Evolutionary conservation across 768 basidiomycete species (phyloP).

Genomic region (Russula olivacea): DNA sequence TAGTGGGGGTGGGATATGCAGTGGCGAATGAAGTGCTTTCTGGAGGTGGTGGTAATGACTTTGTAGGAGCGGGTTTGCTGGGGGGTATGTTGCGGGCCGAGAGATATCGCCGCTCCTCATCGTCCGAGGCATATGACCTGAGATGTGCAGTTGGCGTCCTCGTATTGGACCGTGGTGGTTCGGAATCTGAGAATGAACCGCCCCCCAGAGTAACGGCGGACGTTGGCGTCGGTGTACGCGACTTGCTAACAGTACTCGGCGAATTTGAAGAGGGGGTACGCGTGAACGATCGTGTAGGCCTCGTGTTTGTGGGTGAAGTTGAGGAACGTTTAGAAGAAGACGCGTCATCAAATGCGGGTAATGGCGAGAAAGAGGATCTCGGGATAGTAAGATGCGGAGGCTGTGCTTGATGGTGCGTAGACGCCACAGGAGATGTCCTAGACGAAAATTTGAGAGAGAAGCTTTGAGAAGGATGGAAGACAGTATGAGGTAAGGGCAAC

Average conservation of each 20-base stretch:
- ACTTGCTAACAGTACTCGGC: constrained; percentile 7
- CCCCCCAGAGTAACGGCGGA: constrained; percentile 12
- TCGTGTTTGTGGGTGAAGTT: constrained; percentile 11
- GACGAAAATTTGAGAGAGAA: background rate
- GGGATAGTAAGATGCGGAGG: constrained; percentile 14
- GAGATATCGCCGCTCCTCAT: constrained; percentile 18
- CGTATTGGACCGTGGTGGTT: constrained; percentile 6
- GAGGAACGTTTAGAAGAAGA: constrained; percentile 19
- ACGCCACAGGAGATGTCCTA: background rate
- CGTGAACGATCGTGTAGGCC: constrained; percentile 11
- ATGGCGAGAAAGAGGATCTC: constrained; percentile 3
- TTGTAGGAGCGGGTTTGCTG: constrained; percentile 21
- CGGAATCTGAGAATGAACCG: constrained; percentile 20
- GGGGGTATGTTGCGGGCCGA: constrained; percentile 19
- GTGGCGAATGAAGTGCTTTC: background rate
- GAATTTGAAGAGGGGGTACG: constrained; percentile 9
- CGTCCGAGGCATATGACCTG: constrained; percentile 20
- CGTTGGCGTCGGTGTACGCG: constrained; percentile 20
- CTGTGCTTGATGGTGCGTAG: background rate
- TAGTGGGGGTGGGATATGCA: constrained; percentile 1
- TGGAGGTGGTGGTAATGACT: constrained; percentile 18
- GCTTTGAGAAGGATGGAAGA: too few relatives aligned
- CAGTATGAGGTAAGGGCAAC: background rate
- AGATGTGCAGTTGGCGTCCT: constrained; percentile 10
- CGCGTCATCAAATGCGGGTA: constrained; percentile 14